Base-by-base conservation (phyloP, 163 green algal species). In the Trebouxiophyceae sp. region DNA sequence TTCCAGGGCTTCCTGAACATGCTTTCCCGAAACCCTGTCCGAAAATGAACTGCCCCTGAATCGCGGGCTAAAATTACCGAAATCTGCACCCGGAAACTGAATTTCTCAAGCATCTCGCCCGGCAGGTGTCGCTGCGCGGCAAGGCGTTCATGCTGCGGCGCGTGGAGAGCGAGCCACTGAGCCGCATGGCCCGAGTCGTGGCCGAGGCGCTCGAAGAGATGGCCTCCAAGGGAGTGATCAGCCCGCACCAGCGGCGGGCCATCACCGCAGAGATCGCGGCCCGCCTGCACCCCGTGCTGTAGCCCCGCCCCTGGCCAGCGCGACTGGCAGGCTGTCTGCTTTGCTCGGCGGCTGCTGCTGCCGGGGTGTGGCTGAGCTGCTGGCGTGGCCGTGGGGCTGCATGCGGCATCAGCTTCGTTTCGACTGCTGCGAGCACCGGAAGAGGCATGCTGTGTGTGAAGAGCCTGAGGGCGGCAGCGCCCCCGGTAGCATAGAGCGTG, bases 71-170 rank as follows among this genome's bases (percentile, higher is more conserved):
- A 50, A 16, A 50, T 50, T 16, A 50, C 39, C n/a, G n/a, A n/a
- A n/a, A 50, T 50, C 19, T 12, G 39, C 39, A 12, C 39, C 19
- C 39, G 12, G 19, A 50, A 50, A 50, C 39, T 50, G 39, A n/a
- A n/a, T n/a, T n/a, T n/a, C n/a, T n/a, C n/a, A n/a, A n/a, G n/a
- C n/a, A n/a, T n/a, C n/a, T n/a, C n/a, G n/a, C n/a, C n/a, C n/a
- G n/a, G n/a, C 39, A 50, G 39, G 39, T 50, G 39, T 12, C 12
- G 12, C 39, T 50, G 12, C 12, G 19, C 34, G 23, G 26, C 45
- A 73, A 86, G 50, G 82, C 73, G 22, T 62, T 79, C 29, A 78
- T 89, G 79, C 77, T 91, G 63, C 67, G 75, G 16, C 71, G 79
- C 0, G 59, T 84, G 16, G 66, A 81, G 45, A 75, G 54, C 60